Base-by-base conservation (phyloP, 1,284 basidiomycete species). In the Pseudozyma sp. region DNA sequence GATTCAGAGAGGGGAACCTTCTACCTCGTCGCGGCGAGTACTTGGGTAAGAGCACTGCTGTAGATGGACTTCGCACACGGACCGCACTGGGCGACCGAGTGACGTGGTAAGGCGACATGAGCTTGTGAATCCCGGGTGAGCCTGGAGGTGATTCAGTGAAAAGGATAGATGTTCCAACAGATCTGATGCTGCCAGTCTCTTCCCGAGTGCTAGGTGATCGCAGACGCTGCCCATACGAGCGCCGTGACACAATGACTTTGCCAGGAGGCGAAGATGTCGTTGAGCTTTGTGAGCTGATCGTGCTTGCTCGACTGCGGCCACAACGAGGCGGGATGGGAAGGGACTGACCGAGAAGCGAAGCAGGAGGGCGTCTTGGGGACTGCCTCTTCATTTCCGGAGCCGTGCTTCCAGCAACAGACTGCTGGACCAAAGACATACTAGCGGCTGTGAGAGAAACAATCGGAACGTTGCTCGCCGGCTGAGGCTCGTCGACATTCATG, bases 201-300 rank as follows among this genome's bases (percentile, higher is more conserved):
- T 64, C 68, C 1, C 51, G 36, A 8, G 42, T 40, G 18, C 50
- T 50, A 0, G 68, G 56, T 6, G 72, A 70, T 0, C 61, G 56
- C 14, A 69, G 42, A 7, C 52, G 59, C 31, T 59, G 58, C 1
- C 72, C 67, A 25, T 70, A 70, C 8, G 72, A 75, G 12, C 72
- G 67, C 34, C 63, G 72, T 19, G 67, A 70, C 18, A 70, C 64
- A 12, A 75, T 75, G 50, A 67, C 61, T 12, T 67, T 70, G 5
- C 72, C 72, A 4, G 64, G 61, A 5, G 72, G 72, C 16, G 63
- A 59, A 10, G 68, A 68, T 3, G 60, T 57, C 2, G 57, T 55
- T 6, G 72, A 70, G 47, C 64, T 70, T 31, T 75, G 72, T 7
- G 72, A 75, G 53, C 67, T 70, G 56, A 75, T 57, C 10, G 72